Evolutionary conservation across 352 stramenopile genomes (phyloP), one percentile per base, ranked within the genome.

Genomic region (Pythium sukuiense): DNA sequence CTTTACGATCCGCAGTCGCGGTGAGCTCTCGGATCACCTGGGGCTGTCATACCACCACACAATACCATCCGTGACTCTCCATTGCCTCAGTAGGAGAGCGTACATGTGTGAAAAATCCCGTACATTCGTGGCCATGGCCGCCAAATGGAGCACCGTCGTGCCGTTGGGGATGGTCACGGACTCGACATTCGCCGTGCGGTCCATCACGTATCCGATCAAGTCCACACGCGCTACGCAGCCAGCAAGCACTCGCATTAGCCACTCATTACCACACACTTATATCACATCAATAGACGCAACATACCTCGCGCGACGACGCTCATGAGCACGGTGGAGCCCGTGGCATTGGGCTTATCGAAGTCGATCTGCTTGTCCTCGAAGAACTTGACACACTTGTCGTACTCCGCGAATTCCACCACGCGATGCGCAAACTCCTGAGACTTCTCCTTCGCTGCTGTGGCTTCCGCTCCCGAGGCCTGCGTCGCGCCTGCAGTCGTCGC

Each of bases 301-400:
- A 53, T 54, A 95, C 87, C 83, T 46, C 72, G 87, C 32, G 83
- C 81, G 52, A 85, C 91, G 53, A 85, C 81, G 53, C 76, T 91
- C 84, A 95, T 92, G 65, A 95, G 82, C 27, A 95, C 60, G 52
- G 76, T 95, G 71, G 84, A 92, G 30, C 85, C 87, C n/a, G 77
- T 69, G 14, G 54, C 73, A 50, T 89, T 93, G 3, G 75, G 66
- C 13, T 55, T 62, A 50, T 94, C 66, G 26, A 92, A 87, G 57
- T 92, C 76, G 29, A 93, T 76, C 1, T 68, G 37, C 32, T 81
- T 77, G 61, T 92, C 81, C 0, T 43, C 35, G 33, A 94, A 87
- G 60, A 81, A 93, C 67, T 85, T 81, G 55, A 69, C 13, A 61
- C 81, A 93, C 26, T 67, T 65, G 1, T 82, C 76, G 3, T 69